These are phyloP conservation scores for Mariannaea sp. DNA, from an alignment of 2,329 filamentous ascomycete species.

Conservation along the genomic window DNA sequence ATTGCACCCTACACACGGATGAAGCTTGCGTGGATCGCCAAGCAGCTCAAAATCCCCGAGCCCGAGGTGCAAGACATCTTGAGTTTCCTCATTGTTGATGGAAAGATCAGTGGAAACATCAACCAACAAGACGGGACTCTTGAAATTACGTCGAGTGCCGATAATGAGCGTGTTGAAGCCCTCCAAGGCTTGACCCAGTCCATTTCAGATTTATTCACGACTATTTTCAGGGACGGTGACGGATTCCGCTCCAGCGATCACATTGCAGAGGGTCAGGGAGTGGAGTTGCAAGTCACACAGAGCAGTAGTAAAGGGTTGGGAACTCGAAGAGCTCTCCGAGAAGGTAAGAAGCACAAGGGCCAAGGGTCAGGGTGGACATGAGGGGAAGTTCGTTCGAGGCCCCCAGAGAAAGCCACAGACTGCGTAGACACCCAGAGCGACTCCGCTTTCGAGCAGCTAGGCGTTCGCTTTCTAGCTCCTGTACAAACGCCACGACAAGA, in stretches of 20 bases:
- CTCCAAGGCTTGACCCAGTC: conserved; percentile 74
- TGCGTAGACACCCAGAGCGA: not conserved
- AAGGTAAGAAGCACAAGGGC: conserved; percentile 34
- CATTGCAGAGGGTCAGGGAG: conserved; percentile 36
- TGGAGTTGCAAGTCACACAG: conserved; percentile 36
- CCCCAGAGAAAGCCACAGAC: not conserved
- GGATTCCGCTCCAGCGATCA: conserved; percentile 57
- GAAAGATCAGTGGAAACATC: conserved; percentile 84
- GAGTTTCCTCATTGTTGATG: conserved; percentile 91
- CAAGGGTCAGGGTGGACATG: conserved; percentile 20
- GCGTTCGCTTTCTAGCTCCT: not conserved
- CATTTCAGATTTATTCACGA: conserved; percentile 69
- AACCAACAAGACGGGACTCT: conserved; percentile 87
- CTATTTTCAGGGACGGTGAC: conserved; percentile 78
- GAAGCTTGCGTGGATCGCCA: conserved; percentile 84
- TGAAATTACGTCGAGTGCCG: conserved; percentile 74
- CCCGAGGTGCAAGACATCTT: conserved; percentile 92
- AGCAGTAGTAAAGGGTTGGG: conserved; percentile 25
- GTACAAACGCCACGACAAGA: not conserved
- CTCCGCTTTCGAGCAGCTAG: not conserved
- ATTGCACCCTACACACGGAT: conserved; percentile 95
- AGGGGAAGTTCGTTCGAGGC: conserved; percentile 1
- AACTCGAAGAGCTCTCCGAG: conserved; percentile 14
- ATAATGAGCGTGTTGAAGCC: conserved; percentile 74
- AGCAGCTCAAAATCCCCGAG: conserved; percentile 82